A percentile compares a stretch with the other conserved stretches of the same genome.
Evolutionary conservation across 192 early-diverging fungal genomes (phyloP).

Genomic region (Diversispora epigaea): DNA sequence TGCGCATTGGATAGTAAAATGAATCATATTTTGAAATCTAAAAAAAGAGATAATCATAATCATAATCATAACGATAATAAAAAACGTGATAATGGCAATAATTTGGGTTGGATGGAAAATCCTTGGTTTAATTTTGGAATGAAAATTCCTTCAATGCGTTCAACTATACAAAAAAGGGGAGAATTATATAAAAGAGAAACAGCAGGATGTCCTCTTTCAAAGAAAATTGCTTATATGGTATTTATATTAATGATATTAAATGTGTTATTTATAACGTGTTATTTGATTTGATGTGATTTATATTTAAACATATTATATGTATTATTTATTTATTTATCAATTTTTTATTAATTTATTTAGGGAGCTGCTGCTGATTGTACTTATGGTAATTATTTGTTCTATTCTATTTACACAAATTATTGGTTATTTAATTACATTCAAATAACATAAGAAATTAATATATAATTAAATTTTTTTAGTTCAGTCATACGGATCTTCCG

Average conservation of each 20-base stretch:
- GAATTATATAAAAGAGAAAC: not conserved
- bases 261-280: not conserved
- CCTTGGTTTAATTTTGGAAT: not conserved
- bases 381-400: slow-evolving; percentile 40
- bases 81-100: too few relatives aligned
- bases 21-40: not conserved
- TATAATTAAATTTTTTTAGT: slow-evolving; percentile 13
- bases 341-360: slow-evolving; percentile 37
- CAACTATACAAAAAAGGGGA: too few relatives aligned
- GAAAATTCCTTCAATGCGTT: too few relatives aligned
- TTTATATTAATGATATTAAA: not conserved
- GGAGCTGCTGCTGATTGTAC: slow-evolving; percentile 78
- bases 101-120: not conserved
- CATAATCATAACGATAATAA: not conserved
- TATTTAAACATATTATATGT: not conserved
- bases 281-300: not conserved
- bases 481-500: slow-evolving; percentile 51
- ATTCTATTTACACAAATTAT: not conserved
- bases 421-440: not conserved
- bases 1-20: slow-evolving; percentile 1
- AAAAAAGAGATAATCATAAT: not conserved
- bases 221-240: slow-evolving; percentile 45
- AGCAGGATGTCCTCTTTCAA: slow-evolving; percentile 40
- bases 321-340: not conserved
- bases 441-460: not conserved